Evolutionary conservation across 2,329 filamentous ascomycete species (phyloP), one percentile per base, ranked within the genome.

Genomic region (Ophiostoma quercus): DNA sequence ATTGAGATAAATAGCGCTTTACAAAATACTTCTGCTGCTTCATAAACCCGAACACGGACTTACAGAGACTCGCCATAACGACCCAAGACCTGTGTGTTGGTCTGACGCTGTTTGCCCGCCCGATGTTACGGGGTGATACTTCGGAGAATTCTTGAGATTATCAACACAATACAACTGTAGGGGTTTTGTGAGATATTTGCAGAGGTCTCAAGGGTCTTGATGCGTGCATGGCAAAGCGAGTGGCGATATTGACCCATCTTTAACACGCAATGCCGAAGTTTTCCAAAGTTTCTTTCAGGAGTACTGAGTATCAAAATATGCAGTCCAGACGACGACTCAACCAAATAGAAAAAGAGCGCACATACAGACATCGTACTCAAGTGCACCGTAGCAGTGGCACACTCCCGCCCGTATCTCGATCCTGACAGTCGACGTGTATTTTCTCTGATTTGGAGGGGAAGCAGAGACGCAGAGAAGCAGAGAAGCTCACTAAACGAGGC

Each of bases 361-460:
- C 51, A 25, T 25, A 29, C 25, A 29, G 25, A 29, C 25, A 29
- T 29, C 25, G 25, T 29, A 47, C 43, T 47, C 51, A 12, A 25
- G 19, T 8, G 9, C 60, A 65, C 32, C 34, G 62, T 65, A n/a
- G 62, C 34, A 65, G 62, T 65, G 62, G 62, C 57, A 39, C 62
- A 39, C 9, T 39, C 34, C 32, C 62, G 62, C 19, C 34, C 34
- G 9, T 41, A 25, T 65, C 62, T 25, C 62, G 62, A 65, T 65
- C 62, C 62, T 65, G 62, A 65, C 62, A 65, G 34, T 22, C 62
- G 62, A 65, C 62, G n/a, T n/a, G 62, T 65, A 29, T 57, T 22
- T 57, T 57, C 11, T 57, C 51, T 57, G 51, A 57, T 11, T 57
- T 25, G 34, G 8, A 34, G 34, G 5, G 8, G 34, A 34, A 34